phyloP scores from a whole-genome alignment of 495 filamentous ascomycete species.

The Lineolata rhizophorae region DNA sequence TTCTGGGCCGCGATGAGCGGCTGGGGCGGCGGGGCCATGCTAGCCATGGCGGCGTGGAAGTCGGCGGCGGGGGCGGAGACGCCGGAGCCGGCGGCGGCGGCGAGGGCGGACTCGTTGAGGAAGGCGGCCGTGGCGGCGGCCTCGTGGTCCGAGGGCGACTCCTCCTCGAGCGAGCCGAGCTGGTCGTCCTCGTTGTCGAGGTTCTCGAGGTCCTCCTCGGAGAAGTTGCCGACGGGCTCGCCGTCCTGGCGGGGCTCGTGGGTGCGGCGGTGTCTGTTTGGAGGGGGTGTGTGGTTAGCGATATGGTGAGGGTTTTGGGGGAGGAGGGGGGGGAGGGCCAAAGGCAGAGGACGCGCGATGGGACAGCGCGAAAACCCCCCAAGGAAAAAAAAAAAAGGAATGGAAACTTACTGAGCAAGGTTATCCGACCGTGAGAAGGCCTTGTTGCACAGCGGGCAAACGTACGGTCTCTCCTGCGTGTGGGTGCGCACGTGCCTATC shows the following conservation, averaged over 20 bases:
- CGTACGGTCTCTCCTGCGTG: slow-evolving; percentile 96
- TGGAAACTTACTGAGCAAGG: slow-evolving; percentile 75
- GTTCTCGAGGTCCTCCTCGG: slow-evolving; percentile 46
- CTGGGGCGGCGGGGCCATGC: slow-evolving; percentile 12
- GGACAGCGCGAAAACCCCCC: slow-evolving; percentile 1
- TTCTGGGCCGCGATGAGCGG: slow-evolving; percentile 13
- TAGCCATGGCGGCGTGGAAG: slow-evolving; percentile 7
- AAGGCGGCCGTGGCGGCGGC: slow-evolving; percentile 34
- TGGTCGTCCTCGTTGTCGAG: slow-evolving; percentile 46
- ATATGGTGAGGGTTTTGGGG: not conserved
- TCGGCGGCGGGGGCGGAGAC: not conserved
- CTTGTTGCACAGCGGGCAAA: slow-evolving; percentile 93
- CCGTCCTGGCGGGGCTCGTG: slow-evolving; percentile 68
- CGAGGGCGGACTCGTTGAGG: slow-evolving; percentile 3
- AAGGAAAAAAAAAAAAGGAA: slow-evolving; percentile 5
- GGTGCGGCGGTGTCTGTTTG: slow-evolving; percentile 68
- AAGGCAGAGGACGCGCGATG: not conserved
- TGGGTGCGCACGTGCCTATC: slow-evolving; percentile 94
- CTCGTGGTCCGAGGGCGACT: no score
- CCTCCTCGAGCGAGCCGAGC: slow-evolving; percentile 52
- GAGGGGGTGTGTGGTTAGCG: not conserved
- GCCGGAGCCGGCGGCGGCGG: not conserved
- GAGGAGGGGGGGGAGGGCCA: not conserved
- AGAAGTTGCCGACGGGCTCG: slow-evolving; percentile 28
- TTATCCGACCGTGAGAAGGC: slow-evolving; percentile 97